Base-by-base conservation (phyloP, 192 early-diverging fungal genomes). In the Mortierella hygrophila region DNA sequence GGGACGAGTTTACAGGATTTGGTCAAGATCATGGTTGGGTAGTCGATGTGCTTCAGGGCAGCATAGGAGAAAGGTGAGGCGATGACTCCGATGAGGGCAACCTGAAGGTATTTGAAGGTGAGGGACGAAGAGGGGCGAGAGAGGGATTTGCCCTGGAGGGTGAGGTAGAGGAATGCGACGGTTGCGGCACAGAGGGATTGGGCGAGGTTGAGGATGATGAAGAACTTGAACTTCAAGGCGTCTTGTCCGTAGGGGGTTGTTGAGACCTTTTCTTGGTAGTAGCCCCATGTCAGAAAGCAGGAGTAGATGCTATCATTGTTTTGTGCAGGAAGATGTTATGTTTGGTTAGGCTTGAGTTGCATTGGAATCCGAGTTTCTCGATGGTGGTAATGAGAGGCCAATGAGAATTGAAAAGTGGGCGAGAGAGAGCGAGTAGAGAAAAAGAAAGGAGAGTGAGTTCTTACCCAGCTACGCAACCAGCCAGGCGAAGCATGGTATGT, bases 1-100 rank as follows among this genome's bases (percentile, higher is more conserved):
- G 98, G 98, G 26, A 99, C 93, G 72, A 99, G 93, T 81, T 99
- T 99, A 90, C 97, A 98, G 38, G 97, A 97, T 84, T 98, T 98
- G 47, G 97, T 97, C 38, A 99, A 89, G 55, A 99, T 98, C 93
- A 98, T 94, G 15, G 98, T 99, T 40, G 97, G 98, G 88, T 98
- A 99, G 89, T 99, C 97, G 77, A 99, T 96, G 85, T 98, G 96
- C 54, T 94, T 93, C 57, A 99, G 89, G 47, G 97, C 92, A 41
- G 95, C 96, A 91, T 98, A 99, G 9, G 97, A 97, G 85, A 99
- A 99, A 9, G 95, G 97, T 7, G 97, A 94, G 10, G 94, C 97
- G 10, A 92, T 85, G 29, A 95, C 95, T 74, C 89, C 91, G 65
- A 96, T 85, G 18, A 98, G 77, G 13, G 97, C 92, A 21, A 97